Evolutionary conservation across 1,284 basidiomycete species (phyloP), one percentile per base, ranked within the genome.

Genomic region (Malassezia japonica): DNA sequence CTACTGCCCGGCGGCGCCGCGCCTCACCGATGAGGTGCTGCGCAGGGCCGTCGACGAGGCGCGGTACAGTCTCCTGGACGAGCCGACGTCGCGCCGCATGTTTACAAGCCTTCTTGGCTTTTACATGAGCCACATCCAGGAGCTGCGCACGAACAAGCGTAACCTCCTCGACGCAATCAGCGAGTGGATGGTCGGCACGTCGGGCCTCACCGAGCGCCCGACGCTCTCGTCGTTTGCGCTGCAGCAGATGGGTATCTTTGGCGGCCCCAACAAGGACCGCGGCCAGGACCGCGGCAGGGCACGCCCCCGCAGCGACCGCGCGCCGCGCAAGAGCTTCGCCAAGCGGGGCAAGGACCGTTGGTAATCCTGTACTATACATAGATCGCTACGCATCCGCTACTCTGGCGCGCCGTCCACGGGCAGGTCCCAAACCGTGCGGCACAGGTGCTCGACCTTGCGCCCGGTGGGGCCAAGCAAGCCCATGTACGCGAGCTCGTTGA

Each of bases 341-440:
- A n/a, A n/a, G n/a, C n/a, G n/a, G n/a, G n/a, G n/a, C n/a, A n/a
- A n/a, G n/a, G n/a, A n/a, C n/a, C n/a, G n/a, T n/a, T n/a, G n/a
- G n/a, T n/a, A 40, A 16, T 10, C 27, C 24, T 37, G 32, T 33
- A 33, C 15, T 33, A 16, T 13, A 33, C 32, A 33, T 4, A n/a
- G n/a, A n/a, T 31, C 10, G 16, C 31, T 28, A 28, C 13, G 8
- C 25, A 27, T 20, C 18, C n/a, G n/a, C n/a, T n/a, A n/a, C 16
- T 32, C 40, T 15, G 40, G 40, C 27, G 31, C 21, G 20, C 40
- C 40, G 5, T 42, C 40, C 18, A 48, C 25, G n/a, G 51, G 33
- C 37, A 70, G 48, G 40, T 70, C 68, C 60, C 61, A 68, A 46
- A 69, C 59, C 25, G 59, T 56, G 39, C 65, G 69, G 12, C 50